phyloP scores from a whole-genome alignment of 129 eudicot genomes.

The sunflower (Helianthus annuus) region HanXRQr2.0-SUNRISE NC_035444.2:161708481-161708980 shows the following conservation, averaged over 20 bases:
- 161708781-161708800: slow-evolving; percentile 85
- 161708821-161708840: slow-evolving; percentile 97
- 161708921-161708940: no score
- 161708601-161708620: no score
- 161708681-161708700: not conserved
- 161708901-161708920: no score
- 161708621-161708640: slow-evolving; percentile 6
- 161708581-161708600: not conserved
- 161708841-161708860: no score
- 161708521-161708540: slow-evolving; percentile 55
- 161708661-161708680: slow-evolving; percentile 80
- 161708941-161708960: no score
- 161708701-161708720: not conserved
- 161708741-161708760: not conserved
- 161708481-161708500: slow-evolving; percentile 97
- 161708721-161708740: not conserved
- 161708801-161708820: slow-evolving; percentile 73
- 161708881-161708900: no score
- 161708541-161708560: not conserved
- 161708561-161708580: not conserved
- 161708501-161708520: slow-evolving; percentile 92
- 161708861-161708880: no score
- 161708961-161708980: no score
- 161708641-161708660: slow-evolving; percentile 79
- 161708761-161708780: slow-evolving; percentile 32